Evolutionary conservation across 441 rosid species (phyloP).

Genomic region (Mallotus japonicus): DNA sequence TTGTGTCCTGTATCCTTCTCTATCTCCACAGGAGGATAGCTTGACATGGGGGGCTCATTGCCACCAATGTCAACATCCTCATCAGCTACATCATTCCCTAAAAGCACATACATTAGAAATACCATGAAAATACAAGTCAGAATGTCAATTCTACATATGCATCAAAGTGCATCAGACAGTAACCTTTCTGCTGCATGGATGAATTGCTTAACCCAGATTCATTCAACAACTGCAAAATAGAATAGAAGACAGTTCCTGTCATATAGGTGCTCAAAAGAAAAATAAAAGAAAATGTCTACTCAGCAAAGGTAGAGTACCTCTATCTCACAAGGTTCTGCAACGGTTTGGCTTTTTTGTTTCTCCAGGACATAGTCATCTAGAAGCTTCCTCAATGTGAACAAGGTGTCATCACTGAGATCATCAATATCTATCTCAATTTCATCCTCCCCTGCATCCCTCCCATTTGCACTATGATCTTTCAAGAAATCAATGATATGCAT

Average conservation of each 20-base stretch:
- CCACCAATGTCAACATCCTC: constrained; percentile 84
- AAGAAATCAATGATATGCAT: constrained; percentile 59
- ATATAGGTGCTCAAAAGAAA: constrained; percentile 2
- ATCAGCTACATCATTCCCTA: constrained; percentile 59
- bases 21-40: constrained; percentile 54
- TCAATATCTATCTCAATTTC: constrained; percentile 90
- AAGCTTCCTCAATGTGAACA: constrained; percentile 66
- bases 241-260: constrained; percentile 19
- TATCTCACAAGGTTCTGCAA: constrained; percentile 67
- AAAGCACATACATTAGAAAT: constrained; percentile 20
- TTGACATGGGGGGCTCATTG: constrained; percentile 54
- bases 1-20: constrained; percentile 46
- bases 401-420: constrained; percentile 58
- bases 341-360: constrained; percentile 47
- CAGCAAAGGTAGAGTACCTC: constrained; percentile 47
- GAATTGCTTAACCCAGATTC: constrained; percentile 73
- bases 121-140: constrained; percentile 2
- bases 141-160: constrained; percentile 1
- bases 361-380: constrained; percentile 62
- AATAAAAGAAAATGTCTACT: not conserved
- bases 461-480: constrained; percentile 53
- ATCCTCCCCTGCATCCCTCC: constrained; percentile 50
- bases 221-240: constrained; percentile 50
- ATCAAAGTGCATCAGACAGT: constrained; percentile 14
- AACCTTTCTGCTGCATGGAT: constrained; percentile 65